These are phyloP conservation scores for Plasmodium adleri DNA, from an alignment of 169 alveolate species.

Conservation along the genomic window DNA sequence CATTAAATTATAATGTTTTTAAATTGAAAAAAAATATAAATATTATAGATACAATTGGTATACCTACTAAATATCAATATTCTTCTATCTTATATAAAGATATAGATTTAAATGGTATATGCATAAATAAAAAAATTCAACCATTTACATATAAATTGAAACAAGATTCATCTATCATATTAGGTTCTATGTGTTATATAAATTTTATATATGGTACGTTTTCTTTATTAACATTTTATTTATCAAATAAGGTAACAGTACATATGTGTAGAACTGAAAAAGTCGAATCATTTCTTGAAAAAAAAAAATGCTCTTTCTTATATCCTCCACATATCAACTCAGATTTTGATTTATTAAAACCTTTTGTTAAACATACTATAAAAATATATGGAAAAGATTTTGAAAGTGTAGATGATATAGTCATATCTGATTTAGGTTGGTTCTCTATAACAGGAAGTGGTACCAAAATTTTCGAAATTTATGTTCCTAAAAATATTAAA, in stretches of 20 bases:
- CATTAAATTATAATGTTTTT: conserved; percentile 87
- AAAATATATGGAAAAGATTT: conserved; percentile 19
- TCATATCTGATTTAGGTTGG: conserved; percentile 90
- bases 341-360: conserved; percentile 67
- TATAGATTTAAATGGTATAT: conserved; percentile 80
- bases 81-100: conserved; percentile 77
- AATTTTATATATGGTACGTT: conserved; percentile 77
- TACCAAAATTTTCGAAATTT: conserved; percentile 82
- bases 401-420: conserved; percentile 85
- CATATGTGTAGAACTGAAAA: conserved; percentile 80
- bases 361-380: conserved; percentile 78
- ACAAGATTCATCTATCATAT: conserved; percentile 80
- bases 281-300: conserved; percentile 71
- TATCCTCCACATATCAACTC: conserved; percentile 77
- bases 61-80: conserved; percentile 85
- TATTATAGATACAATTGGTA: conserved; percentile 90
- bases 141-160: conserved; percentile 83
- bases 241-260: conserved; percentile 80
- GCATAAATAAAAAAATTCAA: conserved; percentile 79
- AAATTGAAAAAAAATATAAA: conserved; percentile 88
- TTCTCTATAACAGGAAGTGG: conserved; percentile 86
- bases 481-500: conserved; percentile 86
- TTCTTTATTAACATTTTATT: conserved; percentile 76
- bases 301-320: conserved; percentile 81
- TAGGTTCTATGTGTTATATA: conserved; percentile 84